Evolutionary conservation across 371 early-diverging fungal species (phyloP).

Genomic region (Encephalitozoon intestinalis): DNA sequence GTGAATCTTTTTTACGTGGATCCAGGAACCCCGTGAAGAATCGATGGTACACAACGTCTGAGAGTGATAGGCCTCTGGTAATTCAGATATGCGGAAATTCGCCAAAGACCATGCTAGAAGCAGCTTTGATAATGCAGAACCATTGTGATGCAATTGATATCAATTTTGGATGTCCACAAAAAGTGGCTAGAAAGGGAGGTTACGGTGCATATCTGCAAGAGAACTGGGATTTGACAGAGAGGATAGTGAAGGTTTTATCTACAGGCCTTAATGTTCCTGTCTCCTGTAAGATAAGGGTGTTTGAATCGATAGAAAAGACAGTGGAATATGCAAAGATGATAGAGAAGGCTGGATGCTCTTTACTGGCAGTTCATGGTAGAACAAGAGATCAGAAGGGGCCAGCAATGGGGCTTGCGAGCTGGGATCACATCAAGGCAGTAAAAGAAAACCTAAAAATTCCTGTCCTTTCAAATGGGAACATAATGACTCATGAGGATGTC

Average conservation of each 20-base stretch:
- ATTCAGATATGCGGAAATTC: slow-evolving; percentile 97
- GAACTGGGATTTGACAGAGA: slow-evolving; percentile 72
- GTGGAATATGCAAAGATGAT: slow-evolving; percentile 89
- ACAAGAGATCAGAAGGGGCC: slow-evolving; percentile 88
- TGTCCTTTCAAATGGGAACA: slow-evolving; percentile 92
- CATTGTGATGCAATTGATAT: slow-evolving; percentile 87
- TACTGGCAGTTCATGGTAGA: slow-evolving; percentile 89
- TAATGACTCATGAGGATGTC: slow-evolving; percentile 76
- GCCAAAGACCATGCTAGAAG: slow-evolving; percentile 70
- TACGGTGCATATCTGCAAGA: slow-evolving; percentile 85
- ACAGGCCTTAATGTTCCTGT: slow-evolving; percentile 78
- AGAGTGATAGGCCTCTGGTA: slow-evolving; percentile 74
- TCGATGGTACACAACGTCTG: slow-evolving; percentile 63
- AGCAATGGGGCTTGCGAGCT: slow-evolving; percentile 86
- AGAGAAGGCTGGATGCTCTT: slow-evolving; percentile 71
- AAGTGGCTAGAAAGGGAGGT: slow-evolving; percentile 79
- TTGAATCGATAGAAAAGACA: slow-evolving; percentile 76
- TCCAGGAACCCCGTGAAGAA: slow-evolving; percentile 39
- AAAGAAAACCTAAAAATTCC: slow-evolving; percentile 71
- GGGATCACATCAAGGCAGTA: slow-evolving; percentile 83
- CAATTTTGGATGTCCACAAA: slow-evolving; percentile 92
- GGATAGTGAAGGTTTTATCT: slow-evolving; percentile 67
- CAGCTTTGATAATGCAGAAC: slow-evolving; percentile 66
- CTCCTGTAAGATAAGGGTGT: slow-evolving; percentile 90
- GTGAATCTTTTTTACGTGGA: slow-evolving; percentile 70